Conservation (phyloP, 2,329 filamentous ascomycete genomes). For the Stromatinia cepivora region DNA sequence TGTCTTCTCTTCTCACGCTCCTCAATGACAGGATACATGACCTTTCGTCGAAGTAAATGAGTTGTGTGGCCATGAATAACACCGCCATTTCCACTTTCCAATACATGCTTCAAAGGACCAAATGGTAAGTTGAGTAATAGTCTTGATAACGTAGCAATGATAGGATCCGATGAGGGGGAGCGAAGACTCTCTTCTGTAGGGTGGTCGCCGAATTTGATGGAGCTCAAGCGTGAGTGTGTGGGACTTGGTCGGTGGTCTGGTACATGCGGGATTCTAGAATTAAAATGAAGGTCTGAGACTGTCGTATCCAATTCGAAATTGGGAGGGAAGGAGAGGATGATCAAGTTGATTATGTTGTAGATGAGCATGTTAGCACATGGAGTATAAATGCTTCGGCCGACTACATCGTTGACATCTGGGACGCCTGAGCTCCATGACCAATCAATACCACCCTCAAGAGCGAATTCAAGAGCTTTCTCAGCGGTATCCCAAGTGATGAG, state of each 20-base stretch:
- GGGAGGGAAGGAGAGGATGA: slow-evolving; percentile 59
- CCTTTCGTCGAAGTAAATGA: slow-evolving; percentile 48
- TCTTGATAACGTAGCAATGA: slow-evolving; percentile 56
- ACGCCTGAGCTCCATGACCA: slow-evolving; percentile 41
- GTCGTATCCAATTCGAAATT: slow-evolving; percentile 59
- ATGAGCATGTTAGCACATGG: slow-evolving; percentile 57
- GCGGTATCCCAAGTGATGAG: slow-evolving; percentile 64
- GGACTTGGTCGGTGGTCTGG: slow-evolving; percentile 35
- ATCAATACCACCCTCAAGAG: slow-evolving; percentile 49
- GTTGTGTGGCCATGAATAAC: slow-evolving; percentile 53
- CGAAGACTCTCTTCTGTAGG: slow-evolving; percentile 44
- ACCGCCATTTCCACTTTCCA: slow-evolving; percentile 61
- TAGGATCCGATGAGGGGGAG: slow-evolving; percentile 37
- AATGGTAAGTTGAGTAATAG: slow-evolving; percentile 71
- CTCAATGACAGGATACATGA: slow-evolving; percentile 52
- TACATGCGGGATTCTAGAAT: slow-evolving; percentile 48
- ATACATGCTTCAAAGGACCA: slow-evolving; percentile 61
- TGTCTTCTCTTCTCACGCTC: slow-evolving; percentile 59
- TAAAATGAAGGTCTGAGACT: slow-evolving; percentile 48
- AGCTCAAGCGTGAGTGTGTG: slow-evolving; percentile 55
- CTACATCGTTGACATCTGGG: slow-evolving; percentile 35
- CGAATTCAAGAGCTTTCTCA: slow-evolving; percentile 61
- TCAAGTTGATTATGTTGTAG: slow-evolving; percentile 56
- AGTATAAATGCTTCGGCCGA: slow-evolving; percentile 50
- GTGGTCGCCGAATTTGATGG: slow-evolving; percentile 70